phyloP scores from a whole-genome alignment of 225 moss, liverwort and hornwort species.

The Ulota crispa region DNA sequence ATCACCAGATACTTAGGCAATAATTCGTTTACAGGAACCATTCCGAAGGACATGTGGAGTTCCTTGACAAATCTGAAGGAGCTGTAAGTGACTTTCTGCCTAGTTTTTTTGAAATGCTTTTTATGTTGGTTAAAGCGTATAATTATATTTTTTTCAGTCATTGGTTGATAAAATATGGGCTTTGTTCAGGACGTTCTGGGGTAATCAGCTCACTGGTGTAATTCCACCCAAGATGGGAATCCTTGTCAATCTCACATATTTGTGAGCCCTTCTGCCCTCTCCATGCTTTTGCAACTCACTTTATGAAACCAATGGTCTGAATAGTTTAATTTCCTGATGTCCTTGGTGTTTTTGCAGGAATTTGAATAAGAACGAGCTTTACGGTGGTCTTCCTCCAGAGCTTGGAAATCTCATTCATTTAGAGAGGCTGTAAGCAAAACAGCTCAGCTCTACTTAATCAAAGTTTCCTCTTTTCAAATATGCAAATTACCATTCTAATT shows the following conservation, averaged over 20 bases:
- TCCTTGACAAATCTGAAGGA: conserved; percentile 34
- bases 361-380: conserved; percentile 28
- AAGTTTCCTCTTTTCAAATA: neutral
- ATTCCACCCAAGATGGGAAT: conserved; percentile 34
- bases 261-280: conserved; percentile 22
- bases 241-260: conserved; percentile 43
- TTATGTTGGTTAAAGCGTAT: neutral
- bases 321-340: conserved; percentile 6
- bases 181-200: conserved; percentile 42
- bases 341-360: conserved; percentile 25
- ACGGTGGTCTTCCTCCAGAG: conserved; percentile 50
- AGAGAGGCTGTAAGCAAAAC: conserved; percentile 30
- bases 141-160: no score
- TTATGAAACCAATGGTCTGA: neutral
- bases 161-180: neutral
- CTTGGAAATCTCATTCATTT: conserved; percentile 35
- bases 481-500: neutral
- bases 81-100: conserved; percentile 26
- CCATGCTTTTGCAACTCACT: neutral
- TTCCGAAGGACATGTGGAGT: conserved; percentile 29
- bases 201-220: conserved; percentile 29
- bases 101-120: neutral
- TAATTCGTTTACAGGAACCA: conserved; percentile 36
- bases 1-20: conserved; percentile 42
- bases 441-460: no score